A percentile compares a stretch with the other conserved stretches of the same genome.
Evolutionary conservation across 192 early-diverging fungal genomes (phyloP).

Genomic region (Podila epigama): DNA sequence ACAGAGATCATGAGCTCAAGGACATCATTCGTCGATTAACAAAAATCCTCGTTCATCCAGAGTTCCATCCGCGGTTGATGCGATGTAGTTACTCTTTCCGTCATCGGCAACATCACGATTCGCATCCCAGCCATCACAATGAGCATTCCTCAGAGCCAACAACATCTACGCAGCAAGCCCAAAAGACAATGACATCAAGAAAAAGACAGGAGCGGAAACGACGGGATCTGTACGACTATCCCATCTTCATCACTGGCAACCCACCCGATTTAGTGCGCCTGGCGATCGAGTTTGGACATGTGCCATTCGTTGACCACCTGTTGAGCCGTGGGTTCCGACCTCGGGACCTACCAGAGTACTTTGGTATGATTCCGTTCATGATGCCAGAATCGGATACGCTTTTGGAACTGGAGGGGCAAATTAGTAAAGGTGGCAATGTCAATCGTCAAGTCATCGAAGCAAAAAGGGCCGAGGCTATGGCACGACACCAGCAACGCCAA

Average conservation of each 20-base stretch:
- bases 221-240: constrained; percentile 34
- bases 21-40: constrained; percentile 25
- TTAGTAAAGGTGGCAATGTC: not conserved
- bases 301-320: constrained; percentile 39
- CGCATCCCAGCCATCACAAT: not conserved
- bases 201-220: constrained; percentile 14
- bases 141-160: not conserved
- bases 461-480: not conserved
- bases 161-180: not conserved
- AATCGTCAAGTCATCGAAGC: not conserved
- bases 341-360: constrained; percentile 38
- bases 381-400: not conserved
- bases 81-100: constrained; percentile 44
- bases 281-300: constrained; percentile 42
- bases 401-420: not conserved
- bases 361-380: constrained; percentile 16
- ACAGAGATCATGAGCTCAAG: constrained; percentile 19
- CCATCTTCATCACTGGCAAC: constrained; percentile 40
- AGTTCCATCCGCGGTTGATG: constrained; percentile 37
- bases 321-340: constrained; percentile 35
- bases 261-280: constrained; percentile 38
- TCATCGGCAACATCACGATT: too few relatives aligned
- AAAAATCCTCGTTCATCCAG: constrained; percentile 11
- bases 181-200: not conserved
- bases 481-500: not conserved